Evolutionary conservation across 768 basidiomycete species (phyloP).

Genomic region (Amanita phalloides): DNA sequence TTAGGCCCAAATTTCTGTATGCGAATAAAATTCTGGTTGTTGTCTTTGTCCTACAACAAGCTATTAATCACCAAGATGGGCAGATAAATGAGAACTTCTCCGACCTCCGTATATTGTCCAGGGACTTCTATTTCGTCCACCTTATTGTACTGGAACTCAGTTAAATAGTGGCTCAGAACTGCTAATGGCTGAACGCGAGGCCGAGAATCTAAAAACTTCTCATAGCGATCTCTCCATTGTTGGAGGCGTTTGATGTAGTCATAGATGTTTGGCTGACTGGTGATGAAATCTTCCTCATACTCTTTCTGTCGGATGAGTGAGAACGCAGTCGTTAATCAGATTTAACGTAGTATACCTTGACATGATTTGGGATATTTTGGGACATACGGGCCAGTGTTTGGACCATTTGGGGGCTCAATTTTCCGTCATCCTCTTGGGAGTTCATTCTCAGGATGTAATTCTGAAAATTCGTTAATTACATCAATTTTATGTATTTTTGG

Average conservation of each 20-base stretch:
- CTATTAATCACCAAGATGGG: constrained; percentile 1
- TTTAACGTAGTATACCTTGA: constrained; percentile 35
- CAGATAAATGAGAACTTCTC: not conserved
- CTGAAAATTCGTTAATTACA: constrained; percentile 21
- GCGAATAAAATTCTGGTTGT: constrained; percentile 79
- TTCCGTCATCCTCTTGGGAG: constrained; percentile 56
- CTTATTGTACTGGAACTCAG: constrained; percentile 96
- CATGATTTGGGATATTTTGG: constrained; percentile 41
- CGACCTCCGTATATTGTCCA: constrained; percentile 97
- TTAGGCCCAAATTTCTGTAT: constrained; percentile 87
- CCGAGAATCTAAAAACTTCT: constrained; percentile 69
- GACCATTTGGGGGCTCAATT: constrained; percentile 42
- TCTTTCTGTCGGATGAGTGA: constrained; percentile 44
- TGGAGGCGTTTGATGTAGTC: constrained; percentile 90
- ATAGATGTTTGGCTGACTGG: constrained; percentile 63
- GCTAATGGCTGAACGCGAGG: constrained; percentile 82
- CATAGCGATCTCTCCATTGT: constrained; percentile 87
- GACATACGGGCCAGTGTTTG: constrained; percentile 50
- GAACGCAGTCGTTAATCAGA: not conserved
- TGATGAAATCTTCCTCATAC: constrained; percentile 86
- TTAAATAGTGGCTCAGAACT: constrained; percentile 81
- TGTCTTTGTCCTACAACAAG: constrained; percentile 76
- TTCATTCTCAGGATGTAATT: constrained; percentile 63
- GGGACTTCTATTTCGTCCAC: constrained; percentile 97
- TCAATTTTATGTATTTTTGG: not conserved